Base-by-base conservation (phyloP, 345 rosid species). In the Moringa oleifera region DNA sequence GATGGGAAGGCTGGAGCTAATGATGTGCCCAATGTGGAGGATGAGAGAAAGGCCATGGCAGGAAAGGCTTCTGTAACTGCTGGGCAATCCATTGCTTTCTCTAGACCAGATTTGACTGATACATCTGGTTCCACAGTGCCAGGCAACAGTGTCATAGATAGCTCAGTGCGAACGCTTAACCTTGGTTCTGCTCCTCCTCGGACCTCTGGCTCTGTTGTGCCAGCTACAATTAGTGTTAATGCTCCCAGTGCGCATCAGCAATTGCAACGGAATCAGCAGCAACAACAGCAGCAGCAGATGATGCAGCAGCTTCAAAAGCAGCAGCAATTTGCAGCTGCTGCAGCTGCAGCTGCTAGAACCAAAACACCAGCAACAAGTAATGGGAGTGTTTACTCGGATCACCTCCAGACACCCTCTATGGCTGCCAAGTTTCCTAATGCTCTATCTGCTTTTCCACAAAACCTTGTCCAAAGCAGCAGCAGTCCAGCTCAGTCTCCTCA, bases 21-120 rank as follows among this genome's bases (percentile, higher is more conserved):
- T 65, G 80, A 86, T 71, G 64, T 69, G 57, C 63, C 81, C 19
- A 80, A 67, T 59, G 55, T 69, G 20, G 82, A 80, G 33, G 97
- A 88, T 36, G 99, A 85, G 51, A 90, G 86, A 67, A 90, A 87
- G 75, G 59, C 69, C 1, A 54, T 70, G 65, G 57, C 70, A 6
- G 86, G 81, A 57, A 85, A 80, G 64, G 62, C 71, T 33, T 68
- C 81, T 18, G 67, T 59, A 18, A 68, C 66, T 57, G 67, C 66
- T n/a, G 94, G 87, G 47, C 99, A 88, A 65, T 83, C 85, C 19
- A 87, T 90, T 85, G 92, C 91, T 61, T 90, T 94, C 81, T 79
- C 90, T 2, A 75, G 85, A 75, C 73, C 80, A 0, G 95, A 90
- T 69, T 59, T 80, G 53, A 67, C 77, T 12, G 92, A 85, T 54